Conservation (phyloP, 129 eudicot genomes). For the Glebionis coronaria region DNA sequence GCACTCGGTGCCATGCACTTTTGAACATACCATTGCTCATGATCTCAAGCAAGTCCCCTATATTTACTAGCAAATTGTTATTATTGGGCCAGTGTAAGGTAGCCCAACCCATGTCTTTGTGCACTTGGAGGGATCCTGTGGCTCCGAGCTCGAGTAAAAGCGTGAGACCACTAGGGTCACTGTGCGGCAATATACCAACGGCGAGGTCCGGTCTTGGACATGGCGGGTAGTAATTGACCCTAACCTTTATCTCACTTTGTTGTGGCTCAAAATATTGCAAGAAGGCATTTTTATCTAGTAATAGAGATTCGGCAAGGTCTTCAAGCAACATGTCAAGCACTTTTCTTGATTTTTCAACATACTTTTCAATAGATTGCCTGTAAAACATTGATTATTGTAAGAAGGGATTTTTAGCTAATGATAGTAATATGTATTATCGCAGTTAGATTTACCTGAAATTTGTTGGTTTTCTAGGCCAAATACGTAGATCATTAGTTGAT, state of each 20-base stretch:
- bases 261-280: slow-evolving; percentile 36
- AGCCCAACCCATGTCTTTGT: slow-evolving; percentile 31
- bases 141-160: slow-evolving; percentile 42
- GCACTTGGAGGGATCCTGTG: slow-evolving; percentile 40
- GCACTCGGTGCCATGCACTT: slow-evolving; percentile 50
- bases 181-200: slow-evolving; percentile 42
- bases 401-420: too few species aligned
- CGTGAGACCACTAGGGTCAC: slow-evolving; percentile 45
- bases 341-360: slow-evolving; percentile 32
- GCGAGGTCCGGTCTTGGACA: slow-evolving; percentile 56
- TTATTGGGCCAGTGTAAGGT: slow-evolving; percentile 35
- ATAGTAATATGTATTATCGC: too few species aligned
- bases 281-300: slow-evolving; percentile 29
- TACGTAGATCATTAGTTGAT: slow-evolving; percentile 29
- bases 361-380: slow-evolving; percentile 42
- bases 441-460: slow-evolving; percentile 12
- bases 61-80: slow-evolving; percentile 31
- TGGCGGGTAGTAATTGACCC: slow-evolving; percentile 54
- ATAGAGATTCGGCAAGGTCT: slow-evolving; percentile 41
- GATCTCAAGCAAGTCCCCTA: slow-evolving; percentile 54
- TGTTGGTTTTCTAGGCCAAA: slow-evolving; percentile 42
- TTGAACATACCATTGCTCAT: slow-evolving; percentile 49
- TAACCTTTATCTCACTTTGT: slow-evolving; percentile 39
- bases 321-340: slow-evolving; percentile 34
- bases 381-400: background rate